Base-by-base conservation (phyloP, 768 basidiomycete genomes). In the Suillus subaureus region DNA sequence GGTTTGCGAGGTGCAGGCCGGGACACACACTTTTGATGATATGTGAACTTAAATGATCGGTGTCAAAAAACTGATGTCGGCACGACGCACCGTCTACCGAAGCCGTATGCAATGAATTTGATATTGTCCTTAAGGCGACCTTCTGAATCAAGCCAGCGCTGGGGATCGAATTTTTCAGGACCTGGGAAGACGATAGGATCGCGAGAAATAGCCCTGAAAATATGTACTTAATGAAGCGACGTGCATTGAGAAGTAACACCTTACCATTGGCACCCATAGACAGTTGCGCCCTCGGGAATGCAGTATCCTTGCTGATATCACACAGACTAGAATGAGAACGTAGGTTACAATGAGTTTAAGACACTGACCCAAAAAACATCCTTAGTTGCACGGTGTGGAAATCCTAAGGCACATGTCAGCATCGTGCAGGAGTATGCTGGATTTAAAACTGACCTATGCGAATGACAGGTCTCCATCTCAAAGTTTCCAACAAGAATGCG, bases 161-260 rank as follows among this genome's bases (percentile, higher is more conserved):
- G 81, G 11, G 87, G 87, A 49, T 86, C 74, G 68, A 89, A 89
- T 7, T 39, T 68, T 68, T 89, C 81, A 15, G 84, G 83, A 65
- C 85, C 77, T 1, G 84, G 79, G 73, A 87, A 85, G 11, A 81
- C 76, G 6, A 72, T 75, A 0, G 83, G 51, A 51, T 51, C 51
- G 26, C 51, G 51, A 51, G 51, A 51, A 51, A 51, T 51, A 51
- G 51, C 51, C 51, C 51, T 51, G 51, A 18, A 51, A 28, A 51
- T 4, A 28, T 28, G 16, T 4, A 16, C 26, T 51, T 28, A 18
- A 51, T 51, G 26, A 51, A 51, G 16, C 13, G 23, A 7, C 28
- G 51, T 28, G 18, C 8, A 18, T 51, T 15, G 26, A 16, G 28
- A 51, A 9, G 15, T 18, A 16, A 31, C 51, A 16, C 15, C 26